Evolutionary conservation across 2,329 filamentous ascomycete genomes (phyloP).

Genomic region (Hymenoscyphus albidus): DNA sequence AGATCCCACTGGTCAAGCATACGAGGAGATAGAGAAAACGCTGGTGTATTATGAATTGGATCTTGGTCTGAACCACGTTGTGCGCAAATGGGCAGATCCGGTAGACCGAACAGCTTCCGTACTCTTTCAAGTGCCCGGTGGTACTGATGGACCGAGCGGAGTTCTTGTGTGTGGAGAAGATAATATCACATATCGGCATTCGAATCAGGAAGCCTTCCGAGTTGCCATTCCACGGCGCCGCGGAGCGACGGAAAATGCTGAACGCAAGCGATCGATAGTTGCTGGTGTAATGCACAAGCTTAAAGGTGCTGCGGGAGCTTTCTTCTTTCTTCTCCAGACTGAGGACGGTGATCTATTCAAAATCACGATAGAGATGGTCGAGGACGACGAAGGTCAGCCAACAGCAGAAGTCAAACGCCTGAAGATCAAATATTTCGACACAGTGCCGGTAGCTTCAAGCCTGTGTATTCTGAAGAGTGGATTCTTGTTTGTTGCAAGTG

Average conservation of each 20-base stretch:
- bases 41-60: slow-evolving; percentile 98
- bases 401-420: slow-evolving; percentile 78
- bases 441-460: slow-evolving; percentile 80
- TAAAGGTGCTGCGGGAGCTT: slow-evolving; percentile 74
- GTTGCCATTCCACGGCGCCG: slow-evolving; percentile 84
- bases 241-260: slow-evolving; percentile 86
- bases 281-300: slow-evolving; percentile 97
- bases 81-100: slow-evolving; percentile 91
- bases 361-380: slow-evolving; percentile 84
- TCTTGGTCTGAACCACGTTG: slow-evolving; percentile 92
- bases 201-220: slow-evolving; percentile 84
- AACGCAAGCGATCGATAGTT: slow-evolving; percentile 81
- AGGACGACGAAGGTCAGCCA: slow-evolving; percentile 71
- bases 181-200: slow-evolving; percentile 94
- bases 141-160: slow-evolving; percentile 88
- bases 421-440: slow-evolving; percentile 98
- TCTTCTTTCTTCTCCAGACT: slow-evolving; percentile 94
- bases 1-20: slow-evolving; percentile 80
- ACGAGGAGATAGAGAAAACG: slow-evolving; percentile 78
- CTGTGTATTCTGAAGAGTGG: slow-evolving; percentile 93
- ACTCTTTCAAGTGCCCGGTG: slow-evolving; percentile 92
- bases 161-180: slow-evolving; percentile 94
- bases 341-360: slow-evolving; percentile 99
- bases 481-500: slow-evolving; percentile 87
- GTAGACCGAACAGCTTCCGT: slow-evolving; percentile 87